Evolutionary conservation across 2,329 filamentous ascomycete genomes (phyloP).

Genomic region (Cercospora janseana): DNA sequence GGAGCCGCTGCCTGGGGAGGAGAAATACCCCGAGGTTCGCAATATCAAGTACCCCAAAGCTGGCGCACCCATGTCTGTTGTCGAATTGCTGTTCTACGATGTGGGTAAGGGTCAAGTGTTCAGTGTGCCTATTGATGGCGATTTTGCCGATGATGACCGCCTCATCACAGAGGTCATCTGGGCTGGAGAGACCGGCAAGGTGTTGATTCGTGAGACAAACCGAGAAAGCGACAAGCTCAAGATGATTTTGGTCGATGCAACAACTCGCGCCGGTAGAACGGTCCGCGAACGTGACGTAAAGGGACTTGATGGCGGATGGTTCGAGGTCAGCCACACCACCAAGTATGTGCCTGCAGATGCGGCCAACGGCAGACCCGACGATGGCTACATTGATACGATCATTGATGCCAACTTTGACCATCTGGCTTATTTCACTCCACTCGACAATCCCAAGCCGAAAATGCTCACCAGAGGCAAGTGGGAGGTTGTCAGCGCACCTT

Average conservation of each 20-base stretch:
- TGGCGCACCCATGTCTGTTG: constrained; percentile 86
- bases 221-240: constrained; percentile 89
- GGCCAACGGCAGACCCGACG: constrained; percentile 63
- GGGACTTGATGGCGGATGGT: constrained; percentile 92
- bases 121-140: constrained; percentile 70
- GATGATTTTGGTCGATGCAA: constrained; percentile 80
- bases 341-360: constrained; percentile 83
- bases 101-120: constrained; percentile 74
- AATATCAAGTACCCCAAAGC: constrained; percentile 98
- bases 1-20: constrained; percentile 65
- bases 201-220: constrained; percentile 88
- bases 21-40: constrained; percentile 85
- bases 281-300: constrained; percentile 77
- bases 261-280: constrained; percentile 68
- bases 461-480: constrained; percentile 85
- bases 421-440: constrained; percentile 84
- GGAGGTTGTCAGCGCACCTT: constrained; percentile 86
- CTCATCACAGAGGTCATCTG: constrained; percentile 92
- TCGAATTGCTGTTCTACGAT: constrained; percentile 87
- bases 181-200: constrained; percentile 71
- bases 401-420: constrained; percentile 87
- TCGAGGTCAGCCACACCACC: constrained; percentile 86
- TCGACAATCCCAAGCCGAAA: constrained; percentile 77
- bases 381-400: constrained; percentile 91
- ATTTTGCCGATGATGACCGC: constrained; percentile 76